Evolutionary conservation across 768 basidiomycete species (phyloP), one percentile per base, ranked within the genome.

Genomic region (Kwoniella newhampshirensis): DNA sequence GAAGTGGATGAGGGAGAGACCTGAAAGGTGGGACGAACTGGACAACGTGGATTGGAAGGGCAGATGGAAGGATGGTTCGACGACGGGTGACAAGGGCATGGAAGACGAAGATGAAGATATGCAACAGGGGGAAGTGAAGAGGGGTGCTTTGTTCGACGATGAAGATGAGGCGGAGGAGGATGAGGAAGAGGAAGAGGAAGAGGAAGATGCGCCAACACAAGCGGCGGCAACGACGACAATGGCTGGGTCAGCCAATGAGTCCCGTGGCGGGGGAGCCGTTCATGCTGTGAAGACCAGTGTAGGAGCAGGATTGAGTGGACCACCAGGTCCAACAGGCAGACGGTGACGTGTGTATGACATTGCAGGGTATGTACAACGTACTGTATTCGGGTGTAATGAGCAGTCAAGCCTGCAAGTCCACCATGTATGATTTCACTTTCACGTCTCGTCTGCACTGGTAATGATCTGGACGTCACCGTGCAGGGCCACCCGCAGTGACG

Each of bases 1-100:
- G 93, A 86, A 87, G 70, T 99, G 96, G 96, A 77, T 98, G 76
- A 82, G 96, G 52, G 75, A 91, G 76, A 81, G 94, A 57, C 94
- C 94, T 28, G 85, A 87, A 74, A 85, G 81, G 56, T 82, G 85
- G 1, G 83, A 83, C 52, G 90, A 93, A 67, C 76, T 97, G 67
- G 90, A 92, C 65, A 80, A 82, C 68, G 92, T 96, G 27, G 93
- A 96, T 74, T 91, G 86, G 85, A 82, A 88, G 56, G 93, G 93
- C 5, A 80, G 88, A 47, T 97, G 91, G 90, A 84, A 63, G 23
- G 49, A 46, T 28, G 64, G 54, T 60, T 83, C 84, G 17, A 32
- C 36, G 18, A 28, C 28, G 15, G 55, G 44, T 17, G 57, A 54
- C 30, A 47, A 50, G 30, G 51, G 51, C 32, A 35, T 26, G 25